A percentile compares a stretch with the other conserved stretches of the same genome.
phyloP scores from a whole-genome alignment of 2,329 filamentous ascomycete genomes.

The Colletotrichum sp. region DNA sequence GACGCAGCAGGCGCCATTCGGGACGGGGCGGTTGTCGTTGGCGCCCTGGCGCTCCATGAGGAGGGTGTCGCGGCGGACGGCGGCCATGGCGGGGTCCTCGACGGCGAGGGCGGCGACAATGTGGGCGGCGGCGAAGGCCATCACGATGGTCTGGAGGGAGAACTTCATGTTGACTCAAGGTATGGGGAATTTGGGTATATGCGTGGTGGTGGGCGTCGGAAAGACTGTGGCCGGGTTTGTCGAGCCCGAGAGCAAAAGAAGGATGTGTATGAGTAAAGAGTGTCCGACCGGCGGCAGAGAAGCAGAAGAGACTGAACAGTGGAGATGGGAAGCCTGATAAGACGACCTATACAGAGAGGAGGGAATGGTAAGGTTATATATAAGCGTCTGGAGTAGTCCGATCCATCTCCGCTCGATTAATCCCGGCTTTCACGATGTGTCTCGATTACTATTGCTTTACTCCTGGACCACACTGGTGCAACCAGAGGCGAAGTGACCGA shows the following conservation, averaged over 20 bases:
- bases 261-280: not conserved
- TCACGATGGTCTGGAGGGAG: constrained; percentile 26
- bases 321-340: not conserved
- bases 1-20: constrained; percentile 38
- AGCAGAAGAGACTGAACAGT: constrained; percentile 14
- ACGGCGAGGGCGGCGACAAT: constrained; percentile 22
- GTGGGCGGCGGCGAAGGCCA: constrained; percentile 30
- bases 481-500: not conserved
- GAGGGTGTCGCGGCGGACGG: constrained; percentile 25
- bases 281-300: constrained; percentile 19
- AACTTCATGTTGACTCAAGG: constrained; percentile 31
- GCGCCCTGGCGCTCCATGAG: constrained; percentile 35
- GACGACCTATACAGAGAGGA: not conserved
- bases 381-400: not conserved
- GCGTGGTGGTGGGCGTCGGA: not conserved
- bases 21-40: constrained; percentile 38
- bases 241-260: not conserved
- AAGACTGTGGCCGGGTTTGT: not conserved
- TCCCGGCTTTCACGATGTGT: not conserved
- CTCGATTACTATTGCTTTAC: not conserved
- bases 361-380: not conserved
- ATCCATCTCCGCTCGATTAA: not conserved
- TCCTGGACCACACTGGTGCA: not conserved
- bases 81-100: constrained; percentile 21
- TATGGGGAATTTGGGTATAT: not conserved